A percentile compares a stretch with the other conserved stretches of the same genome.
These are phyloP conservation scores for Cyberlindnera samutprakarnensis DNA, from an alignment of 805 yeast species.

Conservation along the genomic window DNA sequence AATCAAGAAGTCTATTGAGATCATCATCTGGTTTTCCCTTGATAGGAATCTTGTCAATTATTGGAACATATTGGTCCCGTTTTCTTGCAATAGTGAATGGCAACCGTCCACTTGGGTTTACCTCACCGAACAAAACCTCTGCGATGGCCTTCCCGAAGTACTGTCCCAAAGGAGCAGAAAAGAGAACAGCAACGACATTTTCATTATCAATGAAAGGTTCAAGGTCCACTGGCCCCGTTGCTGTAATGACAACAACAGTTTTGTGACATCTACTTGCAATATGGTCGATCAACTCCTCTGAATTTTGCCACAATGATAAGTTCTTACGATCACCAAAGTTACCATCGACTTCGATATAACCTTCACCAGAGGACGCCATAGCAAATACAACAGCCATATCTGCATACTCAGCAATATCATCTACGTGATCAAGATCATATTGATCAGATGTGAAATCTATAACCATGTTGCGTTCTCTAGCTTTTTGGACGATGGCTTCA, in stretches of 20 bases:
- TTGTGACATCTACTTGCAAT: constrained; percentile 44
- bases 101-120: constrained; percentile 54
- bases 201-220: constrained; percentile 49
- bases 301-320: constrained; percentile 47
- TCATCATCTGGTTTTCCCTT: constrained; percentile 31
- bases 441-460: constrained; percentile 39
- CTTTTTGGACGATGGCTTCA: constrained; percentile 44
- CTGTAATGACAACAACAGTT: constrained; percentile 50
- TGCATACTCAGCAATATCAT: constrained; percentile 38
- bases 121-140: constrained; percentile 51
- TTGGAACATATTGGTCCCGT: constrained; percentile 38
- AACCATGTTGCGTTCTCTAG: constrained; percentile 36
- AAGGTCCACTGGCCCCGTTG: constrained; percentile 55
- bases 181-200: constrained; percentile 50
- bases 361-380: constrained; percentile 51
- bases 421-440: constrained; percentile 37
- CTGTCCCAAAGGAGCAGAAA: constrained; percentile 50
- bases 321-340: constrained; percentile 54
- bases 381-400: constrained; percentile 51
- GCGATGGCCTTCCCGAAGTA: constrained; percentile 50
- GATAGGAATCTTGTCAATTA: constrained; percentile 30
- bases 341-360: constrained; percentile 47
- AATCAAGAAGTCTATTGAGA: constrained; percentile 37
- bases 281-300: constrained; percentile 42
- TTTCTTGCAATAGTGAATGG: constrained; percentile 58